Evolutionary conservation across 352 stramenopile genomes (phyloP), one percentile per base, ranked within the genome.

Genomic region (Pythium rishiriense): DNA sequence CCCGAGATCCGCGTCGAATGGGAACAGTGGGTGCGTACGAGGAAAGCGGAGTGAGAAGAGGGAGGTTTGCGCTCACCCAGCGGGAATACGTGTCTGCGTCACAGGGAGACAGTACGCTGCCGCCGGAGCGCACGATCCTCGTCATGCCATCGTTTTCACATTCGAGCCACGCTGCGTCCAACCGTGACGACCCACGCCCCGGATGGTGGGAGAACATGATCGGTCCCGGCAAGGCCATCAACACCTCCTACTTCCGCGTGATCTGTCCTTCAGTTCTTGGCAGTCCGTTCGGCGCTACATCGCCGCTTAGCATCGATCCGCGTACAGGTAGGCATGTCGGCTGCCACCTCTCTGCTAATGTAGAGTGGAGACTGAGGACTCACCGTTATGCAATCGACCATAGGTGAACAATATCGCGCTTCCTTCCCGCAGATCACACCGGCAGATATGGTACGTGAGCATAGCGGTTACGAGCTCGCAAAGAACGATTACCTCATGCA

Each of bases 131-230:
- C 62, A 96, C 85, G 12, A 87, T 96, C 35, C 64, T 96, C 8
- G 77, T 96, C 41, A 70, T 93, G 31, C 88, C 88, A 35, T 92
- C 85, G 33, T 95, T 96, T 62, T 94, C 86, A n/a, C 87, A 96
- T 64, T 89, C 78, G 47, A 93, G 83, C 53, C 85, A 95, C 53
- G 85, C 81, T 11, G 88, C 85, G 39, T 92, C 85, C 10, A 93
- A 94, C 71, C 79, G 81, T 10, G 83, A 91, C 42, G 83, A 93
- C 58, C 80, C 85, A 9, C 75, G 86, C 15, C 83, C 86, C 0
- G 88, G 87, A 10, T 97, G 88, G 88, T 97, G 88, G 88, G 73
- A 94, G 58, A 89, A 93, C 69, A 91, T 96, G 78, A 81, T 97
- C 28, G 88, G 88, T 22, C 87, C 86, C 8, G 85, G 86, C 43